Conservation (phyloP, 78 protist genomes). For the Speleostelium caveatum region DNA sequence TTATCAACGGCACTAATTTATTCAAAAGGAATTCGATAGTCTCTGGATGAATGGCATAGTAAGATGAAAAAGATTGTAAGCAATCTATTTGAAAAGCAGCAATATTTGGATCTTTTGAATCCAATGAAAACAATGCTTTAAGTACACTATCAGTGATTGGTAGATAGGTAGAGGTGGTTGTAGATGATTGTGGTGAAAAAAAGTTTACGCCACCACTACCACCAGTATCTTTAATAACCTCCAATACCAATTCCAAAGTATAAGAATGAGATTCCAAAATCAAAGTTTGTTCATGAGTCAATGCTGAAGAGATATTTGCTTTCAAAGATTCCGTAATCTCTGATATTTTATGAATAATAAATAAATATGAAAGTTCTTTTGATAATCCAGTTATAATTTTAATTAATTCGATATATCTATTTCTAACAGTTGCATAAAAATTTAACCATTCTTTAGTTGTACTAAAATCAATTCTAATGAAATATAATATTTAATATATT, state of each 20-base stretch:
- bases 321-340: slow-evolving; percentile 13
- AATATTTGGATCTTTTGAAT: slow-evolving; percentile 26
- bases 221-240: not conserved
- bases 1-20: slow-evolving; percentile 37
- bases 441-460: slow-evolving; percentile 51
- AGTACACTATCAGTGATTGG: slow-evolving; percentile 3
- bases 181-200: not conserved
- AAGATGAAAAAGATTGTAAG: slow-evolving; percentile 9
- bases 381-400: slow-evolving; percentile 11
- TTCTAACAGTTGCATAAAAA: slow-evolving; percentile 36
- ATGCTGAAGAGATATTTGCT: not conserved
- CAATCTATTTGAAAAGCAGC: slow-evolving; percentile 75
- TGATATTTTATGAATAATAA: not conserved
- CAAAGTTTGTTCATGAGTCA: slow-evolving; percentile 64
- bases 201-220: not conserved
- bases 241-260: slow-evolving; percentile 7
- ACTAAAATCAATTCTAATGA: too few relatives aligned
- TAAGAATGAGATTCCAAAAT: slow-evolving; percentile 27
- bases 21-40: slow-evolving; percentile 31
- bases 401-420: not conserved
- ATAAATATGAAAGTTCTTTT: slow-evolving; percentile 17
- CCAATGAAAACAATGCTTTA: not conserved
- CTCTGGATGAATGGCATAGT: slow-evolving; percentile 43
- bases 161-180: not conserved
- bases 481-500: too few relatives aligned